A percentile compares a stretch with the other conserved stretches of the same genome.
These are phyloP conservation scores for Diaporthe australafricana DNA, from an alignment of 2,329 filamentous ascomycete species.

Conservation along the genomic window DNA sequence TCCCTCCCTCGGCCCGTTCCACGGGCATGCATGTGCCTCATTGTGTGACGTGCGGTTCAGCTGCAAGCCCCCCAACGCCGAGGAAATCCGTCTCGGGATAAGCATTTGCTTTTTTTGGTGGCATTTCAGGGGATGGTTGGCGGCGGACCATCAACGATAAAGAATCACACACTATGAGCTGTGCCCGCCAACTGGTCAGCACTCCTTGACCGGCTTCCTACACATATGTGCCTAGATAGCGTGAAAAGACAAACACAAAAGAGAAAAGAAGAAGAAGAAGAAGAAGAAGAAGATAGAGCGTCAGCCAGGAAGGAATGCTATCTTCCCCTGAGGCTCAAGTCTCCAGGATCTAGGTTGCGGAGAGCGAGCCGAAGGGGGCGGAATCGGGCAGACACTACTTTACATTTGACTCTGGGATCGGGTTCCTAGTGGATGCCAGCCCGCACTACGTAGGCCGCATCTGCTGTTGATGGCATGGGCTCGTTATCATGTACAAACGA, in stretches of 20 bases:
- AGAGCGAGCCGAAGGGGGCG: no score
- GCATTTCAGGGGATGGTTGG: background rate
- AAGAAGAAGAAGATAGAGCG: no score
- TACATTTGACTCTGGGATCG: no score
- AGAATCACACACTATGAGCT: no score
- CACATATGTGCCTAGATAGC: background rate
- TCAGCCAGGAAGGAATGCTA: no score
- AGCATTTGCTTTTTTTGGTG: background rate
- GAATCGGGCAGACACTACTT: background rate
- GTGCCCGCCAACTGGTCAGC: background rate
- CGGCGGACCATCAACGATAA: background rate
- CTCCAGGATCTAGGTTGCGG: no score
- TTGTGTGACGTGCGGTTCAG: background rate
- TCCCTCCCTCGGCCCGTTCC: slow-evolving; percentile 12
- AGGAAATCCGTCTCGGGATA: background rate
- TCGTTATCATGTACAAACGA: no score
- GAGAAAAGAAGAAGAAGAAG: no score
- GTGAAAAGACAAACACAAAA: background rate
- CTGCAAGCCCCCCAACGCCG: background rate
- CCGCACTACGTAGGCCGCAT: no score
- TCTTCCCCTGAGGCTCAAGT: no score
- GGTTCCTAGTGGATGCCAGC: no score
- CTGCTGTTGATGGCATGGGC: no score
- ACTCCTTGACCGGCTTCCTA: background rate
- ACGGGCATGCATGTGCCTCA: background rate